Evolutionary conservation across 129 eudicot genomes (phyloP).

Genomic region (Pittosporum tobira): DNA sequence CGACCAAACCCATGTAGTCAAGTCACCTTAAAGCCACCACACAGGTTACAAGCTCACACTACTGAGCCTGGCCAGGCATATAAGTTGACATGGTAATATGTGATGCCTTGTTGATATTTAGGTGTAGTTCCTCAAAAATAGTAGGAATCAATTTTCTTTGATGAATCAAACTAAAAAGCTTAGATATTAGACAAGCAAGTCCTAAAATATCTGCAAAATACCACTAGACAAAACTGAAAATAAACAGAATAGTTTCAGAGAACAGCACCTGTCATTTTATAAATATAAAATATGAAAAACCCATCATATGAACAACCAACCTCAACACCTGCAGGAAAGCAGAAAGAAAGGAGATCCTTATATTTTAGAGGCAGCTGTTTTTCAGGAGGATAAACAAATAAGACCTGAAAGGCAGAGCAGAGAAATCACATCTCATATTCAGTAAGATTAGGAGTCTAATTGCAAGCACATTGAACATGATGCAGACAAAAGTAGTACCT

Average conservation of each 20-base stretch:
- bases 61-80: neutral
- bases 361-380: slow-evolving; percentile 77
- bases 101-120: too few relatives aligned
- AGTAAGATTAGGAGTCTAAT: neutral
- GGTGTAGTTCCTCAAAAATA: neutral
- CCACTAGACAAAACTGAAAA: neutral
- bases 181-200: neutral
- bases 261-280: neutral
- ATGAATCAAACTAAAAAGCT: neutral
- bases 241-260: neutral
- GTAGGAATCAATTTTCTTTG: neutral
- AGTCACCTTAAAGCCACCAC: neutral
- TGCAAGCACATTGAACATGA: slow-evolving; percentile 4
- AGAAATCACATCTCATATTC: slow-evolving; percentile 13
- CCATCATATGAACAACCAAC: slow-evolving; percentile 28
- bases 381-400: slow-evolving; percentile 95
- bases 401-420: slow-evolving; percentile 50
- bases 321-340: slow-evolving; percentile 99
- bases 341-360: slow-evolving; percentile 95
- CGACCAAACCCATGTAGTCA: neutral
- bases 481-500: slow-evolving; percentile 36
- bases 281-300: neutral
- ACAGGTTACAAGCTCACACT: neutral
- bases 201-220: neutral
- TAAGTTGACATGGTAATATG: too few relatives aligned